A percentile compares a stretch with the other conserved stretches of the same genome.
These are phyloP conservation scores for Camelina neglecta DNA, from an alignment of 345 rosid species.

Conservation along the genomic window DNA sequence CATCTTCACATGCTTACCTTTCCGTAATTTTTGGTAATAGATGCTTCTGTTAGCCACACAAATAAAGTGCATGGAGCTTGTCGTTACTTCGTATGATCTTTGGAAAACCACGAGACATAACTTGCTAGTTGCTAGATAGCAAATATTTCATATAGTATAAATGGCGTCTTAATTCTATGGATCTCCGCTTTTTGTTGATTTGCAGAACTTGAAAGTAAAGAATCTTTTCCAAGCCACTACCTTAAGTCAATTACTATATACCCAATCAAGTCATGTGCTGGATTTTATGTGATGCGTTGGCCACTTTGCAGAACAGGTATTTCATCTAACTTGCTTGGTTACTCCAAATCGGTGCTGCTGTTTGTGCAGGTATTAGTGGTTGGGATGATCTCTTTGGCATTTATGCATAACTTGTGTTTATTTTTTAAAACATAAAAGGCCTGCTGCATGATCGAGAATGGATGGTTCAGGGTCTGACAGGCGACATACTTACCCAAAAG, in stretches of 20 bases:
- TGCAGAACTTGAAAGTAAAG: constrained; percentile 55
- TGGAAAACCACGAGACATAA: neutral
- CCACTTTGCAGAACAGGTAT: constrained; percentile 87
- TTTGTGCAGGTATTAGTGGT: constrained; percentile 11
- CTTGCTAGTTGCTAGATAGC: neutral
- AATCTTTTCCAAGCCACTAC: constrained; percentile 40
- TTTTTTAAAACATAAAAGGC: constrained; percentile 48
- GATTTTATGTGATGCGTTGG: constrained; percentile 80
- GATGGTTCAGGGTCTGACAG: constrained; percentile 74
- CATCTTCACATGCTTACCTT: constrained; percentile 14
- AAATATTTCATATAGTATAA: constrained; percentile 4
- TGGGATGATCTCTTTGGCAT: constrained; percentile 12
- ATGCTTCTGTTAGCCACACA: constrained; percentile 19
- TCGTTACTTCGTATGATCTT: neutral
- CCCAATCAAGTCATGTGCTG: constrained; percentile 95
- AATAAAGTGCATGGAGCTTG: neutral
- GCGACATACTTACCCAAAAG: constrained; percentile 87
- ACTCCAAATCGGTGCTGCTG: neutral
- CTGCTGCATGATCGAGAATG: constrained; percentile 88
- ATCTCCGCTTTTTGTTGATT: constrained; percentile 23
- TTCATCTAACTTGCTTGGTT: constrained; percentile 18
- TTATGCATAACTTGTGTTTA: constrained; percentile 14
- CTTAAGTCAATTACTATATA: constrained; percentile 73
- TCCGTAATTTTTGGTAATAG: constrained; percentile 27
- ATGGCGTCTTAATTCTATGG: constrained; percentile 26